These are phyloP conservation scores for Aspergillus arachidicola DNA, from an alignment of 2,329 filamentous ascomycete genomes.

Conservation along the genomic window DNA sequence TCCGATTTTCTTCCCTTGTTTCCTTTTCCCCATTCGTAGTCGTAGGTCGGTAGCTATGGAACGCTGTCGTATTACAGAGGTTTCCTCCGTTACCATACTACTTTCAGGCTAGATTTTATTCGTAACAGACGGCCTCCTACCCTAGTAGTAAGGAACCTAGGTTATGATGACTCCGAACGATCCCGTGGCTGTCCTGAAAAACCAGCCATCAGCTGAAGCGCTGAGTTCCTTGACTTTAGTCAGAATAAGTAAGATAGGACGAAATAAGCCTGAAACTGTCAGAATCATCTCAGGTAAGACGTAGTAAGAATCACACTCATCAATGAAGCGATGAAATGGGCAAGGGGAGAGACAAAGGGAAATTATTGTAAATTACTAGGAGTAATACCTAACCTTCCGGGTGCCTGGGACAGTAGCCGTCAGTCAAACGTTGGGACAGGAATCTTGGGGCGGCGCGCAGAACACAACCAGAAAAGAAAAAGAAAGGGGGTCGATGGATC, in stretches of 20 bases:
- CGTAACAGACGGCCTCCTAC: slow-evolving; percentile 9
- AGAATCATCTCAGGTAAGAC: slow-evolving; percentile 3
- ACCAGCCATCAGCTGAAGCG: not conserved
- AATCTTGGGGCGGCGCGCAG: slow-evolving; percentile 2
- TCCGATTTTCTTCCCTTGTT: slow-evolving; percentile 13
- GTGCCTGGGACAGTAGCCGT: not conserved
- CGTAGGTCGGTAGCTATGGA: not conserved
- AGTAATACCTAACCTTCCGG: slow-evolving; percentile 4
- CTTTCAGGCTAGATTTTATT: not conserved
- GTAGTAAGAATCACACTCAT: slow-evolving; percentile 1
- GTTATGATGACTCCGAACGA: not conserved
- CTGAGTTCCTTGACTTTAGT: not conserved
- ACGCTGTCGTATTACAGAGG: slow-evolving; percentile 6
- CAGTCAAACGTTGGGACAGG: slow-evolving; percentile 12
- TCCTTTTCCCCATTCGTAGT: slow-evolving; percentile 9
- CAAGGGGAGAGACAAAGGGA: not conserved
- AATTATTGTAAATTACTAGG: not conserved
- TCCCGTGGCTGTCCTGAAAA: not conserved
- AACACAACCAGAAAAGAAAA: slow-evolving; percentile 20
- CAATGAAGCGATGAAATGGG: not conserved
- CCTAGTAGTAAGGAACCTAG: not conserved
- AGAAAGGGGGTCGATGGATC: slow-evolving; percentile 30
- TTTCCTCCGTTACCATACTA: slow-evolving; percentile 9
- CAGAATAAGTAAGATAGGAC: not conserved
- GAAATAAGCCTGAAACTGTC: not conserved